Base-by-base conservation (phyloP, 2,329 filamentous ascomycete genomes). In the Botrytis sinoallii region DNA sequence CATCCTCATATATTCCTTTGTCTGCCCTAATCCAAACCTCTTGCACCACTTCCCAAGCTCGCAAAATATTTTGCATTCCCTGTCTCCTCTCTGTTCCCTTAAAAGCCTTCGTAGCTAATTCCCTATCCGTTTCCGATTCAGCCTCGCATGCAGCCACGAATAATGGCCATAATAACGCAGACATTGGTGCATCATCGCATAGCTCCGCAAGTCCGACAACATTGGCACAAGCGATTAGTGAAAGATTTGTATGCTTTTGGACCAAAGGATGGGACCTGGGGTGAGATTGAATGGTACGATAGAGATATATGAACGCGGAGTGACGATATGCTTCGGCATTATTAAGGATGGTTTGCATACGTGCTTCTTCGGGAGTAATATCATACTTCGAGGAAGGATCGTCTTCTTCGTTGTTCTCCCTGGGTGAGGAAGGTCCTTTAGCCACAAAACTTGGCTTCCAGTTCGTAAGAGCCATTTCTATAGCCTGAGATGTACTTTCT, bases 121-220 rank as follows among this genome's bases (percentile, higher is more conserved):
- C 83, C 25, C 89, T 82, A 77, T 91, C 89, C 18, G 82, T 82
- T 3, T 80, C 77, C 29, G 79, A 83, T 18, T 84, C 81, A 0
- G 89, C 89, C 79, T 91, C 89, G 78, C 88, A 90, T 1, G 88
- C 86, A 3, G 88, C 87, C 18, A 89, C 88, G 76, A 91, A 91
- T 4, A 91, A 82, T 1, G 89, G 89, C 88, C 89, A 91, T 5
- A 91, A 83, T 52, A 91, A 82, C 6, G 89, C 89, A 2, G 88
- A 86, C 87, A 91, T 90, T 1, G 89, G 89, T 0, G 89, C 88
- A 57, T 77, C 72, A 32, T 73, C 59, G 32, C 76, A 77, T 29
- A 74, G 35, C 59, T 77, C 71, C 3, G 83, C 82, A 75, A 87
- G 86, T 32, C 81, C 82, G 44, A 89, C 88, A 0, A 88, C 89